Evolutionary conservation across 75 land plant species (phyloP), one percentile per base, ranked within the genome.

Genomic region (Sequoia sempervirens): DNA sequence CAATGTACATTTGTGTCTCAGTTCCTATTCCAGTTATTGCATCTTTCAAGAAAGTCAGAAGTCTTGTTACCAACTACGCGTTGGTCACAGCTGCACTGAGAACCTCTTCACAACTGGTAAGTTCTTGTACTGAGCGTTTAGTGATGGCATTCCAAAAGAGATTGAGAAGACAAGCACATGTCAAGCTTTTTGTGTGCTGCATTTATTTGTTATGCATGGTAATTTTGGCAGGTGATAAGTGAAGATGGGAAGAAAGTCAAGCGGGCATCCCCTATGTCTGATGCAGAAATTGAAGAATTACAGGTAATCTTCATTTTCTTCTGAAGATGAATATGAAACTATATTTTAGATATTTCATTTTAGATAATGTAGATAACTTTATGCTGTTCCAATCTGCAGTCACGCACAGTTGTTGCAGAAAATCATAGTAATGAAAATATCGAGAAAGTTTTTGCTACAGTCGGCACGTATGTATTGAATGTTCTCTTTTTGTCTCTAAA

Each of bases 211-310:
- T 38, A 37, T 75, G 38, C 5, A 23, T 38, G 38, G 43, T 47
- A 70, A 26, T 64, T 53, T 36, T 66, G 41, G 70, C 78, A 97
- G 99, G 94, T 96, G 36, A 96, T 97, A 36, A 96, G 96, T 87
- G 95, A 96, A 56, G 99, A 97, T 85, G 99, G 99, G 68, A 97
- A 97, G 90, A 96, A 94, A 66, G 95, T 97, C 28, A 90, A 86
- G 74, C 92, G 99, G 23, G 89, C 61, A 26, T 87, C 92, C 58
- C 95, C 94, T 4, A 76, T 97, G 41, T 89, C 96, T 36, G 92
- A 93, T 43, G 84, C 91, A 58, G 95, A 94, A 81, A 83, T 94
- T 79, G 99, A 97, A 86, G 99, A 97, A 84, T 84, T 96, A 76
- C 98, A 97, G 89, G 99, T 96, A 41, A 4, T 20, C 68, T 26